These are phyloP conservation scores for Cryphonectria carpinicola DNA, from an alignment of 2,329 filamentous ascomycete genomes.

Conservation along the genomic window DNA sequence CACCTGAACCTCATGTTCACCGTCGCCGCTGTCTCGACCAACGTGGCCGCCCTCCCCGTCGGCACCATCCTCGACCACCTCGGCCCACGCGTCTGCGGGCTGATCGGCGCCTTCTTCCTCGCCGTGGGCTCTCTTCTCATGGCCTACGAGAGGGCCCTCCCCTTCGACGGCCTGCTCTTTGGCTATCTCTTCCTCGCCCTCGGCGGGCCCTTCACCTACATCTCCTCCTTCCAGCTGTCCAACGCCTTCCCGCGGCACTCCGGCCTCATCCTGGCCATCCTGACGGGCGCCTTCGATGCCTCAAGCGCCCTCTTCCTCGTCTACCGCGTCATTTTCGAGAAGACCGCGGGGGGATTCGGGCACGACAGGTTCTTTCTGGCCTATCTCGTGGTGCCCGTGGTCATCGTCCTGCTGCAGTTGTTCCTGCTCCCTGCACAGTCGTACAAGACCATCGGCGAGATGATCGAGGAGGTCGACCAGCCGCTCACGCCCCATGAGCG, in stretches of 20 bases:
- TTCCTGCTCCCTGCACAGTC: constrained; percentile 74
- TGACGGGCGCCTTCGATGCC: constrained; percentile 83
- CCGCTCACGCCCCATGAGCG: constrained; percentile 40
- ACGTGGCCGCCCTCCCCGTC: constrained; percentile 82
- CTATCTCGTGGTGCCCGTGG: constrained; percentile 71
- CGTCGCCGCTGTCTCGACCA: constrained; percentile 83
- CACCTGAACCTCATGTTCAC: constrained; percentile 91
- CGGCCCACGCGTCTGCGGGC: constrained; percentile 76
- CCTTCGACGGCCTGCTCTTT: constrained; percentile 74
- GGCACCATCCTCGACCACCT: constrained; percentile 83
- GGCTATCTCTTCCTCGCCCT: constrained; percentile 78
- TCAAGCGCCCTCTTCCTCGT: constrained; percentile 78
- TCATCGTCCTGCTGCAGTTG: constrained; percentile 69
- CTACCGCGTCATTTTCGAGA: constrained; percentile 72
- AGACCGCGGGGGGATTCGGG: constrained; percentile 53
- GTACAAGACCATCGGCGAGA: constrained; percentile 84
- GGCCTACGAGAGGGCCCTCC: constrained; percentile 65
- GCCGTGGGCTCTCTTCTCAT: constrained; percentile 72
- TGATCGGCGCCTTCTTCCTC: constrained; percentile 72
- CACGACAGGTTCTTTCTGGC: constrained; percentile 71
- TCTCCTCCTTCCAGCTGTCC: constrained; percentile 81
- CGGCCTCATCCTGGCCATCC: constrained; percentile 76
- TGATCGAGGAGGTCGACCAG: constrained; percentile 73
- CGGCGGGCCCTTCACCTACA: constrained; percentile 81
- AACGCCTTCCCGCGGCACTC: constrained; percentile 80